phyloP scores from a whole-genome alignment of 192 early-diverging fungal species.

The Coemansia sp. region DNA sequence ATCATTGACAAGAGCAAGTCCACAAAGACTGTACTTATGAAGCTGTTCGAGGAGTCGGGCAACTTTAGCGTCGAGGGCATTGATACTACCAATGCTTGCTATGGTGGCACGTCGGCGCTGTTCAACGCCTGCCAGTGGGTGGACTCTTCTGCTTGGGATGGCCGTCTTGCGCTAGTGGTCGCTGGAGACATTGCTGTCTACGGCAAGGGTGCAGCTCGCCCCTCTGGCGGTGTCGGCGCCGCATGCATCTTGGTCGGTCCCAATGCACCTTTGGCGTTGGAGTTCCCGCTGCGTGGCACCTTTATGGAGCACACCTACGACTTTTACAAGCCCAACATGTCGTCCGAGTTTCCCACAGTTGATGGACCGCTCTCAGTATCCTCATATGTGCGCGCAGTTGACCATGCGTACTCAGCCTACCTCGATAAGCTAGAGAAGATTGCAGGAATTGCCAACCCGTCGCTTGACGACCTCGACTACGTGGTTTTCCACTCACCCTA shows the following conservation, averaged over 20 bases:
- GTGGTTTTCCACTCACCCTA: constrained; percentile 95
- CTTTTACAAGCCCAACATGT: constrained; percentile 98
- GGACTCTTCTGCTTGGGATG: constrained; percentile 92
- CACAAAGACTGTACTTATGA: constrained; percentile 96
- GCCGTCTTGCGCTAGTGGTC: constrained; percentile 83
- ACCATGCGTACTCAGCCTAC: constrained; percentile 84
- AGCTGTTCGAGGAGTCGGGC: constrained; percentile 83
- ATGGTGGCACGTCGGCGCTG: constrained; percentile 94
- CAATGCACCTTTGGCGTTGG: constrained; percentile 91
- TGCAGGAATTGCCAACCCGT: constrained; percentile 37
- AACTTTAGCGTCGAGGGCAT: constrained; percentile 96
- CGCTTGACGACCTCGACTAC: constrained; percentile 68
- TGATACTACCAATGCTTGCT: constrained; percentile 98
- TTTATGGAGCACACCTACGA: constrained; percentile 98
- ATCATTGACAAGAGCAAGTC: constrained; percentile 99
- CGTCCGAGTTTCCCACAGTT: constrained; percentile 95
- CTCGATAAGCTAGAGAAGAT: constrained; percentile 65
- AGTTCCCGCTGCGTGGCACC: constrained; percentile 80
- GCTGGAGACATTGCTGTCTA: constrained; percentile 98
- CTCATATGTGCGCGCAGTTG: constrained; percentile 90
- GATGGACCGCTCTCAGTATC: constrained; percentile 92
- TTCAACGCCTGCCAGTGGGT: constrained; percentile 99
- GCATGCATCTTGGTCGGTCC: constrained; percentile 90
- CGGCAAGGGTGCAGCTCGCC: constrained; percentile 84
- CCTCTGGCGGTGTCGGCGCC: constrained; percentile 91